A percentile compares a stretch with the other conserved stretches of the same genome.
phyloP scores from a whole-genome alignment of 169 alveolate genomes.

The Babesia sp. region DNA sequence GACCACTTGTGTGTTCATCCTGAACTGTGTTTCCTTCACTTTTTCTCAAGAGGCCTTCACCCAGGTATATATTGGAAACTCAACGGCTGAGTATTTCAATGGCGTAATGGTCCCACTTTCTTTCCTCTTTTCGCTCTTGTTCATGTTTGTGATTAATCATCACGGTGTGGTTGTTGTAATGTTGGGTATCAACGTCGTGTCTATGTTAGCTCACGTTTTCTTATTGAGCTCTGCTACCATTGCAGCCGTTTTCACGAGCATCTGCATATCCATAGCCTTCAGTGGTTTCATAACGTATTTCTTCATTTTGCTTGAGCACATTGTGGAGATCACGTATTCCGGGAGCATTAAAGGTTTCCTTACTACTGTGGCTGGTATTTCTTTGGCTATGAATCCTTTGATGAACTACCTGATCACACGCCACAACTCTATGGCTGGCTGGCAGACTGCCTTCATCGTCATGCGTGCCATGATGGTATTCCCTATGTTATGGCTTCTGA shows the following conservation, averaged over 20 bases:
- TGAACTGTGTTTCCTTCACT: conserved; percentile 51
- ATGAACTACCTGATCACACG: conserved; percentile 24
- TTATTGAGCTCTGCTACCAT: conserved; percentile 3
- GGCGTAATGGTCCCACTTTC: conserved; percentile 47
- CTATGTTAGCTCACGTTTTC: conserved; percentile 37
- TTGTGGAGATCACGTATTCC: conserved; percentile 54
- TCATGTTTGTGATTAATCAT: conserved; percentile 39
- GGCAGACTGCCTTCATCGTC: conserved; percentile 20
- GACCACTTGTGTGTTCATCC: conserved; percentile 33
- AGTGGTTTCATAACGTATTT: conserved; percentile 62
- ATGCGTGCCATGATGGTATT: conserved; percentile 10
- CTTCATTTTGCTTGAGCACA: conserved; percentile 45
- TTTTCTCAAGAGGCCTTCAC: conserved; percentile 63
- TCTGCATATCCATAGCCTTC: conserved; percentile 54
- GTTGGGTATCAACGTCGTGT: conserved; percentile 26
- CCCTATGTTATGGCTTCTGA: conserved; percentile 40
- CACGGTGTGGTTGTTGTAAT: conserved; percentile 41
- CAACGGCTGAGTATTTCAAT: conserved; percentile 41
- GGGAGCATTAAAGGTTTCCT: conserved; percentile 67
- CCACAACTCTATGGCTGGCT: conserved; percentile 5
- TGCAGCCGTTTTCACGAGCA: conserved; percentile 38
- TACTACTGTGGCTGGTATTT: conserved; percentile 46
- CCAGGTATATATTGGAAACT: conserved; percentile 22
- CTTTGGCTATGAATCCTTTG: conserved; percentile 35
- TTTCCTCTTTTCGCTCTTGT: conserved; percentile 41